Evolutionary conservation across 1,139 yeast species (phyloP), one percentile per base, ranked within the genome.

Genomic region (Suhomyces yuchorum): DNA sequence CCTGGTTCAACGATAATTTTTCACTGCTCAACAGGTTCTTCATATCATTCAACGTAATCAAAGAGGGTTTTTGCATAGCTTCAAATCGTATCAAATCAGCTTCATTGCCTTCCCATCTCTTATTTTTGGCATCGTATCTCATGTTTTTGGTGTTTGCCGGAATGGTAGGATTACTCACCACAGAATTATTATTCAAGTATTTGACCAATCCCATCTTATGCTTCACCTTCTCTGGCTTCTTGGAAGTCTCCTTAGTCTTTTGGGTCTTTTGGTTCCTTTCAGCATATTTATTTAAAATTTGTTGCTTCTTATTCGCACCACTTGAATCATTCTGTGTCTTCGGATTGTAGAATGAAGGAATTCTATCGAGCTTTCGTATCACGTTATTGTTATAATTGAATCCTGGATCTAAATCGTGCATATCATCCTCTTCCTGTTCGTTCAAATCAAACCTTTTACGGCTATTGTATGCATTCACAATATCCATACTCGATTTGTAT

Each of bases 41-140:
- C 32, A 68, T 58, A 37, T 71, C 76, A 22, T 61, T 59, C 33
- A 59, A 56, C 3, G 75, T 71, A 12, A 73, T 72, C 37, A 73
- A 60, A 11, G 71, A 65, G 1, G 77, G 76, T 48, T 64, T 68
- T 20, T 58, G 59, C 44, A 61, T 46, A 20, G 54, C 60, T 19
- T 61, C 66, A 44, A 62, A 62, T 9, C 63, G 48, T 46, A 75
- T 63, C 44, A 81, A 65, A 37, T 82, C 88, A 18, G 71, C 70
- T 41, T 84, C 87, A 56, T 85, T 85, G 3, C 91, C 91, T 59
- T 84, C 90, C 91, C 91, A 85, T 37, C 67, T 65, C 49, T 73
- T 74, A 32, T 75, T 71, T 14, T 60, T 61, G 4, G 83, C 75
- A 55, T 85, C 82, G 55, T 74, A 84, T 43, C 68, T 74, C 91